Percentiles rank a stretch among this genome's conserved stretches.
phyloP scores from a whole-genome alignment of 345 rosid species.

The Eucalyptus sp. region DNA sequence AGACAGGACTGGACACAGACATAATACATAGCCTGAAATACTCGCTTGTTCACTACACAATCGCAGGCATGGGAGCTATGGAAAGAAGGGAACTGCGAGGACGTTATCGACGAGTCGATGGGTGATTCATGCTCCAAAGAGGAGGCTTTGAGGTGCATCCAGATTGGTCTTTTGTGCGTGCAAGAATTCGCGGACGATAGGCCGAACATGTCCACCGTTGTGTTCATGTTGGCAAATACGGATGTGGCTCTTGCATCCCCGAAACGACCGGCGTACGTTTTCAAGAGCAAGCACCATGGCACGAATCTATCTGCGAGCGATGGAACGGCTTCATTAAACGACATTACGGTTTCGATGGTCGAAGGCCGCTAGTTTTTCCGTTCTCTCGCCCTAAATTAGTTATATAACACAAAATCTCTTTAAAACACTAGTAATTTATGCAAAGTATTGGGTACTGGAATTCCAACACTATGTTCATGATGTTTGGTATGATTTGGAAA shows the following conservation, averaged over 20 bases:
- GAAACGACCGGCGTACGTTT: slow-evolving; percentile 30
- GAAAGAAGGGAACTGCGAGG: slow-evolving; percentile 13
- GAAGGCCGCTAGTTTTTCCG: background rate
- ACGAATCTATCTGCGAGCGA: background rate
- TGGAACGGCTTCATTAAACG: slow-evolving; percentile 13
- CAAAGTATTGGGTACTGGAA: background rate
- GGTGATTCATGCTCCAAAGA: background rate
- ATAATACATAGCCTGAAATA: background rate
- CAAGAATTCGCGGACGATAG: slow-evolving; percentile 44
- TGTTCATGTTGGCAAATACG: slow-evolving; percentile 27
- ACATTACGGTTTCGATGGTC: slow-evolving; percentile 11
- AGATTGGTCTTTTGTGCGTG: slow-evolving; percentile 53
- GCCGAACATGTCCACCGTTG: slow-evolving; percentile 37
- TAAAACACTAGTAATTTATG: background rate
- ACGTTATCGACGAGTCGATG: slow-evolving; percentile 16
- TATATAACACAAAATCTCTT: background rate
- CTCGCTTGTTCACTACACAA: background rate
- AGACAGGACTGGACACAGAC: background rate
- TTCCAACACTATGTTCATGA: background rate
- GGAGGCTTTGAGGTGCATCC: slow-evolving; percentile 36
- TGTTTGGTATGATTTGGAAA: background rate
- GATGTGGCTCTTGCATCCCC: slow-evolving; percentile 28
- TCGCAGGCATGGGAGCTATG: slow-evolving; percentile 51
- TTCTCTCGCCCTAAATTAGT: background rate
- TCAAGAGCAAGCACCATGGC: background rate